phyloP scores from a whole-genome alignment of 441 rosid species.

The Eutrema salsugineum region DNA sequence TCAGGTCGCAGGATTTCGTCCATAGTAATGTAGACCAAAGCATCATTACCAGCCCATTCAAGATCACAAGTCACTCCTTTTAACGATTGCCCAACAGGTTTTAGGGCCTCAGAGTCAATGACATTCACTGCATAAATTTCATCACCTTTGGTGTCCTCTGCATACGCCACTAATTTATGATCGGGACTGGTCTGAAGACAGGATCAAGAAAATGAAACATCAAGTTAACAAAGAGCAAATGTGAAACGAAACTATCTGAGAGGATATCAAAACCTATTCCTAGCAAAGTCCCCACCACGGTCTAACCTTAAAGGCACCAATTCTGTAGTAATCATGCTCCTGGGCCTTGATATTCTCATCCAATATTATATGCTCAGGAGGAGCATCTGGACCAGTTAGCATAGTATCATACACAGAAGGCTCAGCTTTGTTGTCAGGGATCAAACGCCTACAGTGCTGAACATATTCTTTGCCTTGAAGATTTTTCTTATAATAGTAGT shows the following conservation, averaged over 20 bases:
- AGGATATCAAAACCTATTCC: background rate
- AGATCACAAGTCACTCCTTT: conserved; percentile 49
- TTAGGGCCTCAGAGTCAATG: conserved; percentile 61
- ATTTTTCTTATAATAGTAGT: conserved; percentile 64
- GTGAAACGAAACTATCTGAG: background rate
- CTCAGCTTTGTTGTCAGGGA: conserved; percentile 36
- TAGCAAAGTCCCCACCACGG: background rate
- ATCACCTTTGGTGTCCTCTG: conserved; percentile 84
- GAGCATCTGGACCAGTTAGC: conserved; percentile 69
- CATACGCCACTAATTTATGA: conserved; percentile 77
- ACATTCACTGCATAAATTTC: conserved; percentile 63
- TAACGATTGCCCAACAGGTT: conserved; percentile 50
- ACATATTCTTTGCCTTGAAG: conserved; percentile 85
- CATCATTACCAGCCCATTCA: conserved; percentile 81
- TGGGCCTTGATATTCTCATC: conserved; percentile 84
- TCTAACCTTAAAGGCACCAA: conserved; percentile 63
- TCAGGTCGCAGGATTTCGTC: conserved; percentile 85
- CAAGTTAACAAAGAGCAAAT: background rate
- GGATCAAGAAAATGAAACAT: background rate
- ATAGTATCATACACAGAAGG: conserved; percentile 71
- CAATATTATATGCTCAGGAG: conserved; percentile 75
- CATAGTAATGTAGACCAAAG: conserved; percentile 78
- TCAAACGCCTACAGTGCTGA: conserved; percentile 60
- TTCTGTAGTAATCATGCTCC: conserved; percentile 49
- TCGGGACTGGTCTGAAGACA: conserved; percentile 62